Base-by-base conservation (phyloP, 768 basidiomycete genomes). In the Suillus americanus region DNA sequence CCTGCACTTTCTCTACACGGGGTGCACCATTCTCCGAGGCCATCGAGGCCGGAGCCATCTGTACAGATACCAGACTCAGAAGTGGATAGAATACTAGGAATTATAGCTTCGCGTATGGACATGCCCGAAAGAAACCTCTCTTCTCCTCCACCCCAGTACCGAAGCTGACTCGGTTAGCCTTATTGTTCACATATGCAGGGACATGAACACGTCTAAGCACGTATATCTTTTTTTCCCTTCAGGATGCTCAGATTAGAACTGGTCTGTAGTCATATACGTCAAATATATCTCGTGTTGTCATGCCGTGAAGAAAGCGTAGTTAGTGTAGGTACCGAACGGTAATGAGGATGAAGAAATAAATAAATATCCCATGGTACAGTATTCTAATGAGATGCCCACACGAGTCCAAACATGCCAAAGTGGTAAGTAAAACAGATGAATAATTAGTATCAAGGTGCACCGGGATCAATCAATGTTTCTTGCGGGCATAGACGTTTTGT, bases 401-500 rank as follows among this genome's bases (percentile, higher is more conserved):
- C 9, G 5, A 63, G 66, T 60, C 53, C 65, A 64, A 43, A 62
- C 57, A 61, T 43, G 23, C 48, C 18, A 40, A 55, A 50, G n/a
- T 40, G 18, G 28, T 53, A 53, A 40, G 40, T 37, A 55, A n/a
- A 56, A 66, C 33, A 56, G 12, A 37, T 23, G 6, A 63, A 64
- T 37, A 30, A 51, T 63, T 33, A 45, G 43, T 51, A 20, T 16
- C 65, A 65, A 64, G 35, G 56, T 33, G 46, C 13, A 60, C 64
- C 23, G 25, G 18, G 53, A 51, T 70, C 60, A 77, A 7, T 70
- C 61, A 77, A 7, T 70, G 71, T 65, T 62, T 75, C 66, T 73
- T 76, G 61, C 73, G 72, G 61, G 87, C 89, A 68, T 87, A 86
- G 14, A 90, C 83, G 67, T 82, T 83, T 73, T 88, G 84, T 60